These are phyloP conservation scores for Entophlyctis luteolus DNA, from an alignment of 192 early-diverging fungal genomes.

Conservation along the genomic window DNA sequence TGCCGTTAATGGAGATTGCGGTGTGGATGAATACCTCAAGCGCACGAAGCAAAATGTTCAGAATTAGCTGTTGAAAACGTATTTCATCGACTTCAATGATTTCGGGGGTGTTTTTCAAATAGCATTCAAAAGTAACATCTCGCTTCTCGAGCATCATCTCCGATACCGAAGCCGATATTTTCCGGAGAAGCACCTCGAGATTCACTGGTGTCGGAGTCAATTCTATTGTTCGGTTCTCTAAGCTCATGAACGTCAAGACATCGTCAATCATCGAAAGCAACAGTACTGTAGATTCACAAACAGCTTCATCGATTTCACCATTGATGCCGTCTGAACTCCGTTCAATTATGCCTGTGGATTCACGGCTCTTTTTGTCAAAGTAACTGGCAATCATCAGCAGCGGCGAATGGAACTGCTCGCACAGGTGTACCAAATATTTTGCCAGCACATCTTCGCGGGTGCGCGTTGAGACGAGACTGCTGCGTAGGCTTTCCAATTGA, in stretches of 20 bases:
- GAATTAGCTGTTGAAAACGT: slow-evolving; percentile 2
- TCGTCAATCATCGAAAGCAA: slow-evolving; percentile 12
- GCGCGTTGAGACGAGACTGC: neutral
- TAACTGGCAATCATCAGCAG: neutral
- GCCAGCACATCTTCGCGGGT: neutral
- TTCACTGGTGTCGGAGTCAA: neutral
- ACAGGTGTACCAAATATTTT: neutral
- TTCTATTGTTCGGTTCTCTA: neutral
- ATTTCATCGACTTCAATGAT: slow-evolving; percentile 1
- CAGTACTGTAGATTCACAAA: neutral
- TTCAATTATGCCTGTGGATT: neutral
- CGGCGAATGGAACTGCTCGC: slow-evolving; percentile 18
- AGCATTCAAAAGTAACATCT: neutral
- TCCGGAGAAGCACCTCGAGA: neutral
- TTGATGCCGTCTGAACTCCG: neutral
- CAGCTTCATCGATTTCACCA: neutral
- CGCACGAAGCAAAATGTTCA: neutral
- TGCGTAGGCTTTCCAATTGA: neutral
- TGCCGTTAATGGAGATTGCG: too few species aligned
- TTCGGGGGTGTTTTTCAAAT: neutral
- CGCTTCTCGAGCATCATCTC: neutral
- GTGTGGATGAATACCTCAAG: too few species aligned
- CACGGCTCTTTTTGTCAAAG: neutral
- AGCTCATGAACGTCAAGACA: slow-evolving; percentile 8
- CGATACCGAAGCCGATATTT: neutral